Evolutionary conservation across 73 alveolate species (phyloP).

Genomic region (Paramecium pentaurelia): DNA sequence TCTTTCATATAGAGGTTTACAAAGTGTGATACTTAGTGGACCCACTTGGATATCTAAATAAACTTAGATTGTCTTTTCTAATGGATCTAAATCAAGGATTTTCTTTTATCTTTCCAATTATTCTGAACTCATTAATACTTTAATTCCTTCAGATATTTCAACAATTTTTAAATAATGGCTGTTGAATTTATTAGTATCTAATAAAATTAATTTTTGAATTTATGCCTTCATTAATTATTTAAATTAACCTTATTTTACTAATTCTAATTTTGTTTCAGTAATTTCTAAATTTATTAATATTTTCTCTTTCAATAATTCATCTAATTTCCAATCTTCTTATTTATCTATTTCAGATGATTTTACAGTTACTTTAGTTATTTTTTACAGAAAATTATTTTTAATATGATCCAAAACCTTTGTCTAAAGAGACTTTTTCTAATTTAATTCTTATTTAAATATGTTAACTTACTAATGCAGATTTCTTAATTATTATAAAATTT

Average conservation of each 20-base stretch:
- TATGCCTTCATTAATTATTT: slow-evolving; percentile 4
- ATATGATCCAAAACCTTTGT: slow-evolving; percentile 23
- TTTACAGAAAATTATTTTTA: slow-evolving; percentile 5
- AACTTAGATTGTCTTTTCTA: slow-evolving; percentile 29
- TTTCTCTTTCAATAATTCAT: slow-evolving; percentile 25
- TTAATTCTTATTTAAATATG: slow-evolving; percentile 17
- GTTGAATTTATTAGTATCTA: slow-evolving; percentile 7
- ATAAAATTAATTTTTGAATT: neutral
- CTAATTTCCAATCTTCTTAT: slow-evolving; percentile 43
- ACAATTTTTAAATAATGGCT: neutral
- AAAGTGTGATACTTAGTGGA: neutral
- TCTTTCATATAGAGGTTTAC: slow-evolving; percentile 45
- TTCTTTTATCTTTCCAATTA: slow-evolving; percentile 22
- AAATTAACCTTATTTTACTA: slow-evolving; percentile 28
- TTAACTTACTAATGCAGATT: slow-evolving; percentile 23
- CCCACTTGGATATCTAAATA: slow-evolving; percentile 17
- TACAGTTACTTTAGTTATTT: slow-evolving; percentile 8
- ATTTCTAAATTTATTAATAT: neutral
- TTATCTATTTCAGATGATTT: neutral
- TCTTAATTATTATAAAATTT: neutral
- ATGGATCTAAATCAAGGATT: slow-evolving; percentile 30
- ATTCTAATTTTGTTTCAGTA: neutral
- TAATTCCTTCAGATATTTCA: slow-evolving; percentile 41
- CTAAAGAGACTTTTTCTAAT: neutral
- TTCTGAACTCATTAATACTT: slow-evolving; percentile 40